phyloP scores from a whole-genome alignment of 116 monocot genomes.

The Dioscorea cayenensis region DNA sequence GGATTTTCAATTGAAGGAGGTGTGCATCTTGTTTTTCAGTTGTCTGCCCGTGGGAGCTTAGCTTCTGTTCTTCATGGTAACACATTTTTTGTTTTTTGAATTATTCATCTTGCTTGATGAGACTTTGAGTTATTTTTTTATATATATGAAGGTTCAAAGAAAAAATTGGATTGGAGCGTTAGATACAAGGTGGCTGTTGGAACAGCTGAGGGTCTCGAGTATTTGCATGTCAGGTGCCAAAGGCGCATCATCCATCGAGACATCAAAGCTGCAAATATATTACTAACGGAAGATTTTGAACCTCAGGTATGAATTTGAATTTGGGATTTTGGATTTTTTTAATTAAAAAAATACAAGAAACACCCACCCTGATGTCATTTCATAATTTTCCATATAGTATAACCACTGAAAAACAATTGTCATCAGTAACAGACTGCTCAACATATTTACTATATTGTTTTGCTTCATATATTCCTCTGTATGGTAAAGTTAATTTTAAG shows the following conservation, averaged over 20 bases:
- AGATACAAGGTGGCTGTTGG: constrained; percentile 9
- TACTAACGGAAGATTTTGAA: constrained; percentile 11
- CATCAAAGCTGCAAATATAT: constrained; percentile 17
- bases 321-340: not conserved
- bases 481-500: too few species aligned
- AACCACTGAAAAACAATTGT: not conserved
- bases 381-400: not conserved
- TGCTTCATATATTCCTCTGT: too few species aligned
- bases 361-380: too few species aligned
- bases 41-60: constrained; percentile 8
- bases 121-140: not conserved
- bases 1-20: constrained; percentile 13
- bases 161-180: constrained; percentile 10
- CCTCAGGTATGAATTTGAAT: constrained; percentile 9
- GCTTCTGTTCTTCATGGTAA: constrained; percentile 16
- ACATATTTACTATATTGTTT: too few species aligned
- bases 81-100: not conserved
- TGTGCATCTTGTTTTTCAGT: constrained; percentile 17
- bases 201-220: constrained; percentile 10
- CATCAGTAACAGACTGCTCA: too few species aligned
- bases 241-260: constrained; percentile 21
- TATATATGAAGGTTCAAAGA: not conserved
- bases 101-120: not conserved
- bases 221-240: constrained; percentile 12
- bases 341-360: too few species aligned